A percentile compares a stretch with the other conserved stretches of the same genome.
These are phyloP conservation scores for Larix kaempferi DNA, from an alignment of 75 land plant species.

Conservation along the genomic window DNA sequence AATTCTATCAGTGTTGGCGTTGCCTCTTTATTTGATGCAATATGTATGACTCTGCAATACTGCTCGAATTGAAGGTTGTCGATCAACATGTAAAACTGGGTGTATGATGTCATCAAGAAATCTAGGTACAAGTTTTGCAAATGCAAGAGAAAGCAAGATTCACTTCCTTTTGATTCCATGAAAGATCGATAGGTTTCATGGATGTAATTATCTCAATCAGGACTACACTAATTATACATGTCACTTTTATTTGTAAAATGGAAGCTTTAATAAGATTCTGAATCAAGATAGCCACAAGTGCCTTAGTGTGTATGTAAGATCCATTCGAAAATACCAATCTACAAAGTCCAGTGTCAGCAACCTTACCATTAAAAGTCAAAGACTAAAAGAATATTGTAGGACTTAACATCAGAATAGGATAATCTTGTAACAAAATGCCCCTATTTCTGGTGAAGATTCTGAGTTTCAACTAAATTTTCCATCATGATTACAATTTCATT, in stretches of 20 bases:
- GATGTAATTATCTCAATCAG: slow-evolving; percentile 37
- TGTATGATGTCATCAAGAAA: slow-evolving; percentile 20
- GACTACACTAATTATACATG: slow-evolving; percentile 21
- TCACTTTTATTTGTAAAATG: slow-evolving; percentile 17
- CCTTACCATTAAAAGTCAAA: slow-evolving; percentile 12
- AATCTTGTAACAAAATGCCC: too few relatives aligned
- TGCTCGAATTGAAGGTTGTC: too few relatives aligned
- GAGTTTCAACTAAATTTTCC: too few relatives aligned
- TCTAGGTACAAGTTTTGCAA: slow-evolving; percentile 20
- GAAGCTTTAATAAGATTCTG: slow-evolving; percentile 9
- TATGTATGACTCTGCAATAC: too few relatives aligned
- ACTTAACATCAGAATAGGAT: not conserved
- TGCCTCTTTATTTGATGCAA: too few relatives aligned
- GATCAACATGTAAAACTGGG: too few relatives aligned
- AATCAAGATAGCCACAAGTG: slow-evolving; percentile 28
- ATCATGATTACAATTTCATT: too few relatives aligned
- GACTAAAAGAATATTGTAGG: slow-evolving; percentile 17
- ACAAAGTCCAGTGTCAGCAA: slow-evolving; percentile 15
- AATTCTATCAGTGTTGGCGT: too few relatives aligned
- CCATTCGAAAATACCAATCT: slow-evolving; percentile 7
- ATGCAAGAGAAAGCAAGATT: slow-evolving; percentile 26
- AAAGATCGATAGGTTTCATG: slow-evolving; percentile 29
- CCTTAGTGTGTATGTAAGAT: slow-evolving; percentile 20
- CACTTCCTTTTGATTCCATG: slow-evolving; percentile 21
- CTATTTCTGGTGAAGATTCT: too few relatives aligned